Evolutionary conservation across 83 land plant species (phyloP).

Genomic region (Isoetes engelmannii): DNA sequence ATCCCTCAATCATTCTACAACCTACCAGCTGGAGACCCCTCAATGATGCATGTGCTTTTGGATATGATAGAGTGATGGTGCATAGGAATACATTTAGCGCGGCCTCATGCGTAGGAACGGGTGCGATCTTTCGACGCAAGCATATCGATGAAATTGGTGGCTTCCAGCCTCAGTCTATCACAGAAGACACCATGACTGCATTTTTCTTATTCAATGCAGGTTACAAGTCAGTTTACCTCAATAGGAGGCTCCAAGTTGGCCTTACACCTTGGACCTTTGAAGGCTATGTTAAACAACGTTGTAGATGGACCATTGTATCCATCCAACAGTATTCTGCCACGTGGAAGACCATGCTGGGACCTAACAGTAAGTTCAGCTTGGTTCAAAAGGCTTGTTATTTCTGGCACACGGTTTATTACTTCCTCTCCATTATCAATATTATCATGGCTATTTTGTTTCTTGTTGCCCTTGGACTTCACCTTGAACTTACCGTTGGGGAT

Average conservation of each 20-base stretch:
- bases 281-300: conserved; percentile 16
- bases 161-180: conserved; percentile 16
- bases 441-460: background rate
- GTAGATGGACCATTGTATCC: conserved; percentile 11
- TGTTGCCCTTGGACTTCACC: background rate
- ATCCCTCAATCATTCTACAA: conserved; percentile 19
- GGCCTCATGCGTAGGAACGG: conserved; percentile 15
- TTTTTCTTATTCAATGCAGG: conserved; percentile 13
- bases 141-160: conserved; percentile 17
- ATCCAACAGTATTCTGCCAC: conserved; percentile 13
- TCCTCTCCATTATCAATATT: conserved; percentile 11
- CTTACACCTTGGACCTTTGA: conserved; percentile 19
- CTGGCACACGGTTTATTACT: conserved; percentile 21
- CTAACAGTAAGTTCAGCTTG: conserved; percentile 6
- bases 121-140: conserved; percentile 15
- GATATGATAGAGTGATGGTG: conserved; percentile 14
- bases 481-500: background rate
- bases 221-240: conserved; percentile 15
- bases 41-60: conserved; percentile 12
- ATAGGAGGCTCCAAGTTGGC: conserved; percentile 7
- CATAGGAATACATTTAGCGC: conserved; percentile 12
- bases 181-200: conserved; percentile 17
- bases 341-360: conserved; percentile 12
- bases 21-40: conserved; percentile 11
- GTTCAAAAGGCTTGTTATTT: conserved; percentile 5